phyloP scores from a whole-genome alignment of 2,329 filamentous ascomycete genomes.

The Microthyrium microscopicum region DNA sequence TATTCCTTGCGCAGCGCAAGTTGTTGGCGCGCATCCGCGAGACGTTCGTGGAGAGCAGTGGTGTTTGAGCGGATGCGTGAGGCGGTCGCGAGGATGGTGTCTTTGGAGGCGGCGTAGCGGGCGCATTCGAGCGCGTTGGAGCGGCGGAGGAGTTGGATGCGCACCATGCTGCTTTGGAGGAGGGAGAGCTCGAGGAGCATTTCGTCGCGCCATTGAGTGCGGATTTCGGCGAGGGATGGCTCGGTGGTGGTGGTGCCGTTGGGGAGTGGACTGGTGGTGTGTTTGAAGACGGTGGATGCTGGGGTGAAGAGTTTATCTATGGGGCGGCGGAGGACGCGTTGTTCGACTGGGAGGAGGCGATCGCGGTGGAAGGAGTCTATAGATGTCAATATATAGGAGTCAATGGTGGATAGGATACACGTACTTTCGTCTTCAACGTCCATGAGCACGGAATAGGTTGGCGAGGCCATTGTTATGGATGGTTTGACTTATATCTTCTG shows the following conservation, averaged over 20 bases:
- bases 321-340: conserved; percentile 80
- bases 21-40: conserved; percentile 60
- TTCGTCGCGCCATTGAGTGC: conserved; percentile 63
- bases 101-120: conserved; percentile 66
- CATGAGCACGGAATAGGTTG: no score
- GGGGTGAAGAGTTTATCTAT: conserved; percentile 62
- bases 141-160: conserved; percentile 71
- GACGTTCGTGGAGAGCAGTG: conserved; percentile 49
- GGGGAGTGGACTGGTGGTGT: conserved; percentile 47
- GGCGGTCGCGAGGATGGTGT: conserved; percentile 62
- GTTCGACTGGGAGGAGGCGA: conserved; percentile 77
- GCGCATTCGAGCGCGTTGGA: conserved; percentile 73
- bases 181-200: conserved; percentile 75
- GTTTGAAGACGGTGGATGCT: conserved; percentile 44
- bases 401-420: no score
- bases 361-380: conserved; percentile 76
- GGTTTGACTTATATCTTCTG: no score
- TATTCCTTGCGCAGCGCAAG: conserved; percentile 69
- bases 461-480: no score
- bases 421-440: no score
- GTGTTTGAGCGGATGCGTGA: conserved; percentile 64
- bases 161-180: conserved; percentile 71
- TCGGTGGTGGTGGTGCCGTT: conserved; percentile 34
- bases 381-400: no score
- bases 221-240: conserved; percentile 24